Evolutionary conservation across 108 stramenopile genomes (phyloP).

Genomic region (Cyclotella cryptica): DNA sequence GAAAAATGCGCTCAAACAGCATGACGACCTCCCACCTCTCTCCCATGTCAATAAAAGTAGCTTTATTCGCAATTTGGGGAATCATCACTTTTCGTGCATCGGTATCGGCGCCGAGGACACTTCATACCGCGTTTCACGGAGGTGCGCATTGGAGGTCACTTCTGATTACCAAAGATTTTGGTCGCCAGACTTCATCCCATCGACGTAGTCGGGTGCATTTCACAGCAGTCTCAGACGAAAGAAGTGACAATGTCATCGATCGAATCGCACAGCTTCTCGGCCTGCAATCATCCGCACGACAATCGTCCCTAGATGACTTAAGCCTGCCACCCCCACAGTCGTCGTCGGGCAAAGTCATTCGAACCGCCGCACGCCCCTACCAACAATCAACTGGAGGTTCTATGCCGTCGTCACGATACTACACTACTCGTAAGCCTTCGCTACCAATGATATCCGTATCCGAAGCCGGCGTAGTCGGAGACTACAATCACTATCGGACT

Average conservation of each 20-base stretch:
- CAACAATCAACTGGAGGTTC: slow-evolving; percentile 28
- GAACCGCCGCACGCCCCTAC: slow-evolving; percentile 50
- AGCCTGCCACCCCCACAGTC: not conserved
- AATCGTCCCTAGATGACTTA: not conserved
- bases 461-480: slow-evolving; percentile 46
- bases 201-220: not conserved
- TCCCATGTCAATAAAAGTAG: not conserved
- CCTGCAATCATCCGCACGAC: not conserved
- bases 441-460: slow-evolving; percentile 23
- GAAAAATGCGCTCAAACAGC: too few species aligned
- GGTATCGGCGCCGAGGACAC: not conserved
- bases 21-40: not conserved
- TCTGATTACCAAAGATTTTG: too few species aligned
- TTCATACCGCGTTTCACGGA: slow-evolving; percentile 1
- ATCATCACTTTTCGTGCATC: not conserved
- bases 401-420: slow-evolving; percentile 49
- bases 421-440: slow-evolving; percentile 63
- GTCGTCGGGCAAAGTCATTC: slow-evolving; percentile 39
- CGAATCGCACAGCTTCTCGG: not conserved
- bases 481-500: slow-evolving; percentile 74
- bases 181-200: not conserved
- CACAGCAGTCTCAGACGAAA: not conserved
- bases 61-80: not conserved
- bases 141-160: slow-evolving; percentile 7
- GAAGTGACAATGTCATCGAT: not conserved